A percentile compares a stretch with the other conserved stretches of the same genome.
These are phyloP conservation scores for Boletus reticulatus DNA, from an alignment of 768 basidiomycete species.

Conservation along the genomic window DNA sequence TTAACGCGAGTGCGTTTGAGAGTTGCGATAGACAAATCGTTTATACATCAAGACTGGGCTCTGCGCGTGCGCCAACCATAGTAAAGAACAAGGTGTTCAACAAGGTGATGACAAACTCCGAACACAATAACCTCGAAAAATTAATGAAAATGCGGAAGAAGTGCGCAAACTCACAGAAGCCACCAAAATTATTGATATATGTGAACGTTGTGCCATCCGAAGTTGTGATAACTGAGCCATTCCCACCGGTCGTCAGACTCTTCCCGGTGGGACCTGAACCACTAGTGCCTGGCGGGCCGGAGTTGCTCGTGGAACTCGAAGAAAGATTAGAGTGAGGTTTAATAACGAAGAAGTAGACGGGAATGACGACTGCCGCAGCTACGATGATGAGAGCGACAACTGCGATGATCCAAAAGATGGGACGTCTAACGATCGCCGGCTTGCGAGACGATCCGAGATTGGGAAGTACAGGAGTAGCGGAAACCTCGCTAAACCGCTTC, in stretches of 20 bases:
- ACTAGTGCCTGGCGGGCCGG: not conserved
- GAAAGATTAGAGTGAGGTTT: slow-evolving; percentile 14
- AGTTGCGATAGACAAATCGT: too few species aligned
- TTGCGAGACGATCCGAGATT: slow-evolving; percentile 4
- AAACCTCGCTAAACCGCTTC: slow-evolving; percentile 13
- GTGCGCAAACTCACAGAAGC: slow-evolving; percentile 52
- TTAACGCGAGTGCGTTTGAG: not conserved
- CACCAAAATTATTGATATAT: slow-evolving; percentile 77
- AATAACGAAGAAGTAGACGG: slow-evolving; percentile 34
- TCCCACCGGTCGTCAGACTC: slow-evolving; percentile 47
- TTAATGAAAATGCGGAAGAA: not conserved
- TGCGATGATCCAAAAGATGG: slow-evolving; percentile 28
- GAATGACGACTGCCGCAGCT: slow-evolving; percentile 41
- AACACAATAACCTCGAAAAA: not conserved
- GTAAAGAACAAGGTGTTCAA: not conserved
- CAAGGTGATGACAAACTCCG: not conserved
- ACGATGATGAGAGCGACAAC: slow-evolving; percentile 30
- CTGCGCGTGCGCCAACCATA: too few species aligned
- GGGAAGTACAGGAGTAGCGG: not conserved
- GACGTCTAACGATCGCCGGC: slow-evolving; percentile 20
- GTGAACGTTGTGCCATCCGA: slow-evolving; percentile 71
- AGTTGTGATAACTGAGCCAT: slow-evolving; percentile 63
- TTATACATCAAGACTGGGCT: too few species aligned
- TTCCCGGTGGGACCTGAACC: slow-evolving; percentile 6
- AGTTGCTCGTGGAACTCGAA: not conserved